Base-by-base conservation (phyloP, 106 monocot genomes). In the Allium sativum region DNA sequence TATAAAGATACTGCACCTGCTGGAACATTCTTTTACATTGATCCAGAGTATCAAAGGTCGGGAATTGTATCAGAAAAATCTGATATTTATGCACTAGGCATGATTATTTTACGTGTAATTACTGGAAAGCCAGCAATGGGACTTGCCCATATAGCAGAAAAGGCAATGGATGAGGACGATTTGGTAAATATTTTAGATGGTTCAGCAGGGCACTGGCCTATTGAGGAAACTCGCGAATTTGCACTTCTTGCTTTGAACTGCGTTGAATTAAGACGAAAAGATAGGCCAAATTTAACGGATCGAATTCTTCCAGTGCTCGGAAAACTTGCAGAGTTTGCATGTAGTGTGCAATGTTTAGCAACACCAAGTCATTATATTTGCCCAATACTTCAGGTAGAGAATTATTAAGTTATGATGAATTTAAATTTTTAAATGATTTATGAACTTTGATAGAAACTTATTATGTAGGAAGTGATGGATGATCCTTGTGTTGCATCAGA, bases 11-110 rank as follows among this genome's bases (percentile, higher is more conserved):
- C 88, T 48, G 81, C 81, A 10, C 84, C 87, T 6, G 79, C 74
- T 57, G 93, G 88, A 11, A 88, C 93, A 40, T 77, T 93, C 48
- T 88, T 70, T 75, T 93, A 93, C 74, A 88, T 88, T 6, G 93
- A 93, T 48, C 93, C 93, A 0, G 93, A 93, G 79, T 93, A 88
- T 58, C 88, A 88, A 56, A 84, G 81, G 20, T 82, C 79, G 5
- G 93, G 88, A 8, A 17, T 65, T 8, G 58, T 88, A 6, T 82
- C 88, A 7, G 55, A 69, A 12, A 88, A 88, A 46, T 93, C 93
- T 4, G 93, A 93, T 71, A 70, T 69, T 1, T 93, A 88, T 52
- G 84, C 84, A 9, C 44, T 93, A 42, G 93, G 93, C 12, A 78
- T 93, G 45, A 77, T 93, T 14, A 79, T 93, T 58, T 61, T 93